A percentile compares a stretch with the other conserved stretches of the same genome.
Evolutionary conservation across 352 stramenopile genomes (phyloP).

Genomic region (Globisporangium nagaii): DNA sequence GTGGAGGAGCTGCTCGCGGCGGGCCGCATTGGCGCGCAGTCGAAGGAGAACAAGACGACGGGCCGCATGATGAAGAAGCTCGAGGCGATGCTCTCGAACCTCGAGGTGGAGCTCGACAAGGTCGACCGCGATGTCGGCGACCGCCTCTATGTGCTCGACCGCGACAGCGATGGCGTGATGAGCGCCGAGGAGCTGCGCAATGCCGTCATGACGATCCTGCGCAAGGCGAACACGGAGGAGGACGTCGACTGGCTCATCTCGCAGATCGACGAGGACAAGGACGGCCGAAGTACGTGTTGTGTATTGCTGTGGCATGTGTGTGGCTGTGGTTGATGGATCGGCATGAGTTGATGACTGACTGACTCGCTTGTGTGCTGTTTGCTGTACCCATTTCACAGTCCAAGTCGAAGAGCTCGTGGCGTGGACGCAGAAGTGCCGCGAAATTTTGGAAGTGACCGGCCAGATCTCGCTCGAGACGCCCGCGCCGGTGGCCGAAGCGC

Average conservation of each 20-base stretch:
- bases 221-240: conserved; percentile 91
- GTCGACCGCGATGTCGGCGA: conserved; percentile 96
- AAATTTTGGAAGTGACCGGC: conserved; percentile 83
- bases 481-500: not conserved
- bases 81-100: conserved; percentile 91
- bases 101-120: conserved; percentile 93
- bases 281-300: conserved; percentile 75
- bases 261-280: conserved; percentile 90
- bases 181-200: conserved; percentile 94
- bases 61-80: conserved; percentile 90
- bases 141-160: conserved; percentile 96
- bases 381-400: conserved; percentile 55
- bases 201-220: conserved; percentile 93
- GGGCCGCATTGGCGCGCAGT: conserved; percentile 74
- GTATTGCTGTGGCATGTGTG: not conserved
- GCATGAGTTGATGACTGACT: conserved; percentile 13
- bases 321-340: too few relatives aligned
- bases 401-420: conserved; percentile 90
- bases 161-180: conserved; percentile 95
- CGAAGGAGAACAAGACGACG: conserved; percentile 86
- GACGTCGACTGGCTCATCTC: conserved; percentile 94
- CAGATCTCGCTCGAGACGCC: conserved; percentile 56
- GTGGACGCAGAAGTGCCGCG: conserved; percentile 85
- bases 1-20: conserved; percentile 71
- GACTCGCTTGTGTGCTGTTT: conserved; percentile 16